phyloP scores from a whole-genome alignment of 148 eudicot species.

The Diospyros lotus region DNA sequence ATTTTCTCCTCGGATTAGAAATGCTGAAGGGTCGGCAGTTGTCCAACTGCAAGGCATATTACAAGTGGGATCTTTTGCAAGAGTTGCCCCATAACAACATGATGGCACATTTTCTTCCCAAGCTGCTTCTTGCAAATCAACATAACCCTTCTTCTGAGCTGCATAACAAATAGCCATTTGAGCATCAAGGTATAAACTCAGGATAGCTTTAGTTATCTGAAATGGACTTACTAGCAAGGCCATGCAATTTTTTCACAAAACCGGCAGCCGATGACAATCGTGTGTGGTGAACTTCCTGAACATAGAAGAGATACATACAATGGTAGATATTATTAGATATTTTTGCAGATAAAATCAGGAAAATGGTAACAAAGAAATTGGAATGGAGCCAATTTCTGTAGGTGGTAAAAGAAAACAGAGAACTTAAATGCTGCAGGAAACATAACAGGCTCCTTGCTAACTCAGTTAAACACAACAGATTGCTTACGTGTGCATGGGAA shows the following conservation, averaged over 20 bases:
- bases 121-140: slow-evolving; percentile 43
- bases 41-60: slow-evolving; percentile 58
- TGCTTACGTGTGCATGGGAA: not conserved
- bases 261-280: slow-evolving; percentile 42
- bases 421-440: not conserved
- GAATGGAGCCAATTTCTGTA: not conserved
- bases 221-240: slow-evolving; percentile 43
- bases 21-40: slow-evolving; percentile 52
- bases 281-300: slow-evolving; percentile 41
- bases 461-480: not conserved
- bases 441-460: not conserved
- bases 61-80: slow-evolving; percentile 44
- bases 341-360: too few species aligned
- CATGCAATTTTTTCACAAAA: slow-evolving; percentile 55
- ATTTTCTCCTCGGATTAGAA: slow-evolving; percentile 54
- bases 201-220: not conserved
- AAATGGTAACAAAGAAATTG: not conserved
- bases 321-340: too few species aligned
- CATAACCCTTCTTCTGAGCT: slow-evolving; percentile 59
- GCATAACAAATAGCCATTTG: slow-evolving; percentile 7
- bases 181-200: slow-evolving; percentile 4
- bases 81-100: slow-evolving; percentile 45
- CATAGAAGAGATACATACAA: not conserved
- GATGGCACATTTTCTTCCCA: slow-evolving; percentile 32
- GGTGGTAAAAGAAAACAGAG: not conserved